Conservation (phyloP, 208 protist genomes). For the Acanthamoeba sp. region DNA sequence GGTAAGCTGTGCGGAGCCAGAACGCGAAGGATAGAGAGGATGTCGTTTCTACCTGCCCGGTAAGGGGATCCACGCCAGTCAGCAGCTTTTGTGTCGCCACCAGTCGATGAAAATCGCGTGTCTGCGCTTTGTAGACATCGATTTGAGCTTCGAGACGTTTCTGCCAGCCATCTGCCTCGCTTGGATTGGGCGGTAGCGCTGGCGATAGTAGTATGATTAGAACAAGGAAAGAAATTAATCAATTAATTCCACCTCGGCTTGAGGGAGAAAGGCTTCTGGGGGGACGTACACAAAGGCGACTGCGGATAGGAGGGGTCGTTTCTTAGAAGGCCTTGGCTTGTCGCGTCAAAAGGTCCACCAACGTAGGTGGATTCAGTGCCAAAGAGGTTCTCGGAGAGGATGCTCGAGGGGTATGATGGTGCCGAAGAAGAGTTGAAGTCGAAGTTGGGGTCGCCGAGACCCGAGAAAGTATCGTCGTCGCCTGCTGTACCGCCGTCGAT, state of each 20-base stretch:
- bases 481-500: background rate
- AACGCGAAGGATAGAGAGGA: background rate
- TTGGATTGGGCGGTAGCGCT: background rate
- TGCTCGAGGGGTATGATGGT: background rate
- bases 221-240: background rate
- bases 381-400: slow-evolving; percentile 5
- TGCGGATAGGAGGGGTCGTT: too few species aligned
- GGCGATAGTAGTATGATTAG: background rate
- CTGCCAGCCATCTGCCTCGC: slow-evolving; percentile 4
- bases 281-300: background rate
- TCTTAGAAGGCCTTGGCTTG: background rate
- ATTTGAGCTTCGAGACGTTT: background rate
- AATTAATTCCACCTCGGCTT: too few species aligned
- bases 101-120: slow-evolving; percentile 32
- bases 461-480: slow-evolving; percentile 42
- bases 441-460: slow-evolving; percentile 24
- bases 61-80: slow-evolving; percentile 34
- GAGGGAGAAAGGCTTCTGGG: background rate
- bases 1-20: too few species aligned
- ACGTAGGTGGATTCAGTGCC: background rate
- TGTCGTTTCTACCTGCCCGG: background rate
- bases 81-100: slow-evolving; percentile 6
- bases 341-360: background rate
- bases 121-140: slow-evolving; percentile 49
- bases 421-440: background rate